Evolutionary conservation across 768 basidiomycete genomes (phyloP).

Genomic region (Naganishia randhawae): DNA sequence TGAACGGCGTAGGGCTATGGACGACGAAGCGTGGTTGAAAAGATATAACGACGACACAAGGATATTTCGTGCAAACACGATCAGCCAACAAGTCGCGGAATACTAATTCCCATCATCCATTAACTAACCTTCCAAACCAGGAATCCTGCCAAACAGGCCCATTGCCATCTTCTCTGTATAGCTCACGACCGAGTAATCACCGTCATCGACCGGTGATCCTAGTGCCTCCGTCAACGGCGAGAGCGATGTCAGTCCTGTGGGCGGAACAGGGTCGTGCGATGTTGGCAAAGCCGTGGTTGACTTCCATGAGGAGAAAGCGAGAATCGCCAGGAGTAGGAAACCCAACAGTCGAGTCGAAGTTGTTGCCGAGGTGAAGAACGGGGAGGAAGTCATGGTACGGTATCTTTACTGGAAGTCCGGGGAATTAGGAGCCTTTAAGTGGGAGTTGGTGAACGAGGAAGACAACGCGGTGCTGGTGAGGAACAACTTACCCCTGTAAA

Average conservation of each 20-base stretch:
- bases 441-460: too few species aligned
- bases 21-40: not conserved
- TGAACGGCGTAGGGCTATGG: conserved; percentile 1
- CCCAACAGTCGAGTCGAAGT: not conserved
- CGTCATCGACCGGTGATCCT: not conserved
- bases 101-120: too few species aligned
- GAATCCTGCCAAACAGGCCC: conserved; percentile 8
- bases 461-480: too few species aligned
- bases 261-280: not conserved
- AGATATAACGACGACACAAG: too few species aligned
- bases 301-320: not conserved
- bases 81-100: too few species aligned
- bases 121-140: conserved; percentile 4
- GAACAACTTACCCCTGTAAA: too few species aligned
- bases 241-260: not conserved
- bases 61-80: too few species aligned
- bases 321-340: not conserved
- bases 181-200: not conserved
- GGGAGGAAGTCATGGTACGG: not conserved
- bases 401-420: not conserved
- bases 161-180: conserved; percentile 18
- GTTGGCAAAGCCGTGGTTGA: not conserved
- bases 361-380: too few species aligned
- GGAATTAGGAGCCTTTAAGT: too few species aligned
- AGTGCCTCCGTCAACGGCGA: not conserved